phyloP scores from a whole-genome alignment of 2,329 filamentous ascomycete genomes.

The Sclerotinia glacialis region DNA sequence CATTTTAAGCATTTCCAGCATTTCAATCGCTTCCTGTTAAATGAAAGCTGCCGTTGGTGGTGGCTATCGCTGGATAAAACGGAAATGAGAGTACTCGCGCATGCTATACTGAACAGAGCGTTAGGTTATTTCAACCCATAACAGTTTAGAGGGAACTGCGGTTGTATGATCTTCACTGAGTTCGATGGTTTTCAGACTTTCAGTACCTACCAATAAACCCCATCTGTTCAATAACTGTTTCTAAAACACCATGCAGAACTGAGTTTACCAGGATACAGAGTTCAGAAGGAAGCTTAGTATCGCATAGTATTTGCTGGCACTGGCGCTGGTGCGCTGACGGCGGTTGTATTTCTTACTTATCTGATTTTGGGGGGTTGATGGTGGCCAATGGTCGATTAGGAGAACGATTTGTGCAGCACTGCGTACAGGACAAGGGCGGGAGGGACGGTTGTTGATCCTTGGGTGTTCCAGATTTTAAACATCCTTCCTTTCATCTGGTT shows the following conservation, averaged over 20 bases:
- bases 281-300: background rate
- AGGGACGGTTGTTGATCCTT: conserved; percentile 5
- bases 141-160: background rate
- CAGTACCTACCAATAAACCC: background rate
- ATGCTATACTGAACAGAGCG: background rate
- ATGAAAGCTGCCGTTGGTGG: background rate
- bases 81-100: background rate
- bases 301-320: conserved; percentile 3
- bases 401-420: background rate
- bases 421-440: background rate
- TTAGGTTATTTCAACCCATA: background rate
- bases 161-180: background rate
- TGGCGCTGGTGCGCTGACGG: conserved; percentile 15
- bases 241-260: background rate
- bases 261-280: background rate
- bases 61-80: background rate
- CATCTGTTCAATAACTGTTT: background rate
- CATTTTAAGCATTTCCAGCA: background rate
- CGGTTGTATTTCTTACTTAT: conserved; percentile 5
- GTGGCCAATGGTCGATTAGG: background rate
- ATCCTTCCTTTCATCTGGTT: background rate
- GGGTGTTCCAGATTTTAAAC: conserved; percentile 12
- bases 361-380: background rate
- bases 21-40: background rate
- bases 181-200: background rate